These are phyloP conservation scores for Polytolypa hystricis DNA, from an alignment of 2,329 filamentous ascomycete genomes.

Conservation along the genomic window DNA sequence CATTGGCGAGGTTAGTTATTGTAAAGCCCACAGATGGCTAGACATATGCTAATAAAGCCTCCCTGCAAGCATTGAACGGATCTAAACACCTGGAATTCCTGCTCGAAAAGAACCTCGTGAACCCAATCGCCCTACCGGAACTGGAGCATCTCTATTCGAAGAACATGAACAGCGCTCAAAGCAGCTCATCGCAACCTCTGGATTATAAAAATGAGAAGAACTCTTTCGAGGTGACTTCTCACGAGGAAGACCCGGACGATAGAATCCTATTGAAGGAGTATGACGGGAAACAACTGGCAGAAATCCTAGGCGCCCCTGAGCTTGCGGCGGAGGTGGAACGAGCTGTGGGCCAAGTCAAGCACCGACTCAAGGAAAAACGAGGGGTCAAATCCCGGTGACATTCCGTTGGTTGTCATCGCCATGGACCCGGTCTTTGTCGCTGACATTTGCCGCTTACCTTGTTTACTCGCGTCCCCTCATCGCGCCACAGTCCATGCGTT, in stretches of 20 bases:
- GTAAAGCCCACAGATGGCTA: constrained; percentile 5
- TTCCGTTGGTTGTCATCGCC: too few relatives aligned
- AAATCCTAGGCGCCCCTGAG: constrained; percentile 56
- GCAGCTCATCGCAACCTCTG: too few relatives aligned
- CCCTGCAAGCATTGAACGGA: constrained; percentile 55
- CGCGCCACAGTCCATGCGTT: too few relatives aligned
- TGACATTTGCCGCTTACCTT: too few relatives aligned
- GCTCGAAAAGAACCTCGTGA: constrained; percentile 59
- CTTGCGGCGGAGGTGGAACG: constrained; percentile 63
- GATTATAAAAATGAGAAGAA: background rate
- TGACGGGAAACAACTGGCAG: constrained; percentile 48
- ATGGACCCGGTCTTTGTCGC: too few relatives aligned
- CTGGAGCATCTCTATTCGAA: constrained; percentile 64
- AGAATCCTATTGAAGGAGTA: constrained; percentile 36
- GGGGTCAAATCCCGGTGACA: background rate
- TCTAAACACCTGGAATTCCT: constrained; percentile 79
- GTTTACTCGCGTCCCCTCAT: too few relatives aligned
- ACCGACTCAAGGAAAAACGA: constrained; percentile 22
- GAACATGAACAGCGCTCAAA: constrained; percentile 26
- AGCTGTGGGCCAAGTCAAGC: constrained; percentile 60
- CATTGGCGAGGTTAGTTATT: constrained; percentile 55
- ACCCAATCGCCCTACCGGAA: constrained; percentile 51
- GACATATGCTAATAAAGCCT: constrained; percentile 9
- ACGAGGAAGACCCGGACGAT: constrained; percentile 19
- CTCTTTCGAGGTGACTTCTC: constrained; percentile 18